Percentiles rank a stretch among this genome's conserved stretches.
These are phyloP conservation scores for Balakata baccata DNA, from an alignment of 345 rosid species.

Conservation along the genomic window DNA sequence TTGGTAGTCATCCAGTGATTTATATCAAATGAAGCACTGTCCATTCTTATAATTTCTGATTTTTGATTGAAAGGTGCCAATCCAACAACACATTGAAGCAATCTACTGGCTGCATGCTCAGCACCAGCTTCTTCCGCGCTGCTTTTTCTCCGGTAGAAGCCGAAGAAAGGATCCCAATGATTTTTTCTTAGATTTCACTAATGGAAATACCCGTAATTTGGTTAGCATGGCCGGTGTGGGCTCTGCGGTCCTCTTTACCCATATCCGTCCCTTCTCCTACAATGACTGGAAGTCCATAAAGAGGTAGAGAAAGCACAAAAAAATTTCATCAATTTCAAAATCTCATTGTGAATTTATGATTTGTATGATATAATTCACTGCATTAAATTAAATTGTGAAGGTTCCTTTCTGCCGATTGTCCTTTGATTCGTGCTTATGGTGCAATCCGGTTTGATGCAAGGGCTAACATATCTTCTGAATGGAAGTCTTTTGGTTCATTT, in stretches of 20 bases:
- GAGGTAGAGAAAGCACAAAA: slow-evolving; percentile 39
- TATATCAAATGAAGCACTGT: too few species aligned
- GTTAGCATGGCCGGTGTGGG: slow-evolving; percentile 84
- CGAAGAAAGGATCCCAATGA: slow-evolving; percentile 21
- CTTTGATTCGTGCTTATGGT: slow-evolving; percentile 85
- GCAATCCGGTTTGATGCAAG: slow-evolving; percentile 76
- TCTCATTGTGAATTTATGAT: not conserved
- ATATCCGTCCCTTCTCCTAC: slow-evolving; percentile 67
- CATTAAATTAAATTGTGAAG: slow-evolving; percentile 29
- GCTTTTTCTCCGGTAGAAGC: slow-evolving; percentile 70
- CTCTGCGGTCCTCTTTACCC: slow-evolving; percentile 63
- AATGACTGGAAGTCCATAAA: slow-evolving; percentile 72
- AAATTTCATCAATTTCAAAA: not conserved
- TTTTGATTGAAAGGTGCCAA: slow-evolving; percentile 48
- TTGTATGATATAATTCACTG: not conserved
- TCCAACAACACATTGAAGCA: slow-evolving; percentile 54
- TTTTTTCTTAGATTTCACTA: slow-evolving; percentile 28
- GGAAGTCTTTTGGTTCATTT: slow-evolving; percentile 82
- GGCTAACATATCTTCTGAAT: slow-evolving; percentile 53
- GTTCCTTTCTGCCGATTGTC: slow-evolving; percentile 61
- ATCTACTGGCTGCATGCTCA: slow-evolving; percentile 86
- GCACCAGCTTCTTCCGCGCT: slow-evolving; percentile 54
- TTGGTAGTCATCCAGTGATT: too few species aligned
- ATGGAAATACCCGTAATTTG: slow-evolving; percentile 42
- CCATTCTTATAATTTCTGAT: not conserved